Evolutionary conservation across 805 yeast genomes (phyloP).

Genomic region (Geotrichum ghanense): DNA sequence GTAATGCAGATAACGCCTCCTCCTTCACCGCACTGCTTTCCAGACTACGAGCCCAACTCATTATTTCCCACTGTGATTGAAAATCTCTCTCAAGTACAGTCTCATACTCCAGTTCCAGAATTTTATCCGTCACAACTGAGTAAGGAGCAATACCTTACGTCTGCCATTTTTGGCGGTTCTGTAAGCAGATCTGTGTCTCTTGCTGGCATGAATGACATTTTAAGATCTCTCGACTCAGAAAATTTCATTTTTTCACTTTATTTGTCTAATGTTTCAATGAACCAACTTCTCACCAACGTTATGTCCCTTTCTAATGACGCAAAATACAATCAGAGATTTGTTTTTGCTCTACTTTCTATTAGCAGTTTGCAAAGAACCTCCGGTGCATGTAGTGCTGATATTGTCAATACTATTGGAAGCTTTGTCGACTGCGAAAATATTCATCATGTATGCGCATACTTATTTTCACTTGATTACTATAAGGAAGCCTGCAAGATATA

Average conservation of each 20-base stretch:
- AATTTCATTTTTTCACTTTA: neutral
- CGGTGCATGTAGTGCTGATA: neutral
- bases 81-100: neutral
- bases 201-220: neutral
- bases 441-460: slow-evolving; percentile 2
- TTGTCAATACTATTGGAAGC: neutral
- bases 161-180: neutral
- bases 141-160: neutral
- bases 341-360: neutral
- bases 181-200: neutral
- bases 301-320: neutral
- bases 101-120: neutral
- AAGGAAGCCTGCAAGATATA: neutral
- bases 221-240: neutral
- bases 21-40: neutral
- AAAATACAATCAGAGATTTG: neutral
- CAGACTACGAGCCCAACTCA: neutral
- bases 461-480: neutral
- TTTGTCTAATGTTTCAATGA: neutral
- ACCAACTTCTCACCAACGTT: neutral
- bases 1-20: neutral
- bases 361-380: neutral
- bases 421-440: slow-evolving; percentile 1
- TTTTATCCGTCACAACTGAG: neutral
- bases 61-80: neutral